These are phyloP conservation scores for Amanita rimosa DNA, from an alignment of 768 basidiomycete genomes.

Conservation along the genomic window DNA sequence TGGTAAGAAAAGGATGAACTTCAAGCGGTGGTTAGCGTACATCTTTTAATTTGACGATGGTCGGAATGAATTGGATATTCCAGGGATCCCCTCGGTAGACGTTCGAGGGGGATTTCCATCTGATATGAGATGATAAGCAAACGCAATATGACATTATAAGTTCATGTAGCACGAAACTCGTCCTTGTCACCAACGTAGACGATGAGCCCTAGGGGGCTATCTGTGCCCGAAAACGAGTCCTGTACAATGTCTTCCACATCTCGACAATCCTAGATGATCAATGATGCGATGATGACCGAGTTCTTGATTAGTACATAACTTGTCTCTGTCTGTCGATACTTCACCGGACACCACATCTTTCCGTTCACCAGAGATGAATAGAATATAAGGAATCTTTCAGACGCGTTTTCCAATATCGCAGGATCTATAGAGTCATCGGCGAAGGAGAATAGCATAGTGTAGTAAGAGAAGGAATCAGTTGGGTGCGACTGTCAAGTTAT, in stretches of 20 bases:
- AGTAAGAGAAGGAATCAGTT: not conserved
- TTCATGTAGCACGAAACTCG: conserved; percentile 34
- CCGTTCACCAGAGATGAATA: conserved; percentile 58
- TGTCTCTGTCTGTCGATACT: conserved; percentile 11
- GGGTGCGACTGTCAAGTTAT: no score
- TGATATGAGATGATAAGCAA: conserved; percentile 15
- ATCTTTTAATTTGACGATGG: conserved; percentile 48
- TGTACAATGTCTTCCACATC: conserved; percentile 46
- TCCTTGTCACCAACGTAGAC: conserved; percentile 58
- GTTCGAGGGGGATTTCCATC: conserved; percentile 57
- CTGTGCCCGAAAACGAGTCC: conserved; percentile 31
- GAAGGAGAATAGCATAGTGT: conserved; percentile 40
- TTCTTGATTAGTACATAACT: not conserved
- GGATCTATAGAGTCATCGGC: conserved; percentile 25
- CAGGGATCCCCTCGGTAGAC: conserved; percentile 53
- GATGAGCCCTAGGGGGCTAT: conserved; percentile 43
- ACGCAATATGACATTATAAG: not conserved
- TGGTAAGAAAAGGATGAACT: not conserved
- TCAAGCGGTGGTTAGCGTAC: conserved; percentile 25
- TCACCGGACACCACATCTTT: conserved; percentile 61
- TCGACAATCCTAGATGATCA: conserved; percentile 56
- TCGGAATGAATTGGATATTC: conserved; percentile 49
- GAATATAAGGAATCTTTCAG: conserved; percentile 55
- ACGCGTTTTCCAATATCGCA: conserved; percentile 23
- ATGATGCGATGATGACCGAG: no score